Evolutionary conservation across 1,139 yeast species (phyloP).

Genomic region (Zygosaccharomyces sapae): DNA sequence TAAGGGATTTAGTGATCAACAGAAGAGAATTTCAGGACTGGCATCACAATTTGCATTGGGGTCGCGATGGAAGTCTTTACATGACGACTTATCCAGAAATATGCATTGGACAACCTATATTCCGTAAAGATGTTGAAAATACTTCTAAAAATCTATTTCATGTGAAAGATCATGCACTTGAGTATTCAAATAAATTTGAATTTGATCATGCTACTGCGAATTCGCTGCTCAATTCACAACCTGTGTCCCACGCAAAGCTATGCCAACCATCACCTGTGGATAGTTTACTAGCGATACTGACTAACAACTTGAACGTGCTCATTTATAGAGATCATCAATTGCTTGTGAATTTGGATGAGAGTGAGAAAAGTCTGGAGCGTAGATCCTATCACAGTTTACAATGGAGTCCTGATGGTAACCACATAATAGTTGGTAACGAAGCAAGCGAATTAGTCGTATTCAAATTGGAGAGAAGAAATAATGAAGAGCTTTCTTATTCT

Average conservation of each 20-base stretch:
- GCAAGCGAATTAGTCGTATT: conserved; percentile 24
- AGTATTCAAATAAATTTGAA: conserved; percentile 30
- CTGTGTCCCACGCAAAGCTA: conserved; percentile 23
- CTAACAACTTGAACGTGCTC: conserved; percentile 32
- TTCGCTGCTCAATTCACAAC: conserved; percentile 30
- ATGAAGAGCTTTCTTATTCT: conserved; percentile 1
- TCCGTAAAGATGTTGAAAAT: conserved; percentile 17
- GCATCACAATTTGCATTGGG: conserved; percentile 30
- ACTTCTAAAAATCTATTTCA: conserved; percentile 29
- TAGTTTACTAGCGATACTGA: conserved; percentile 26
- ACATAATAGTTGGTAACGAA: conserved; percentile 32
- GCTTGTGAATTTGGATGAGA: conserved; percentile 25
- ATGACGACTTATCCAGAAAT: conserved; percentile 30
- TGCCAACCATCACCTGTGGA: conserved; percentile 24
- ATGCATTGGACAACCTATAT: conserved; percentile 30
- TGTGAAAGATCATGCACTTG: conserved; percentile 23
- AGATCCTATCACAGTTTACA: conserved; percentile 31
- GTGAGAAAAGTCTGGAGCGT: conserved; percentile 11
- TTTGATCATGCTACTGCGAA: conserved; percentile 25
- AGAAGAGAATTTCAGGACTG: conserved; percentile 32
- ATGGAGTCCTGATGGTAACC: conserved; percentile 28
- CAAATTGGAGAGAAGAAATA: conserved; percentile 2
- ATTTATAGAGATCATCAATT: conserved; percentile 17
- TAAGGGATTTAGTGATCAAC: conserved; percentile 28
- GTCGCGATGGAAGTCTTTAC: conserved; percentile 30